Base-by-base conservation (phyloP, 345 rosid species). In the Cochlearia excelsa region DNA sequence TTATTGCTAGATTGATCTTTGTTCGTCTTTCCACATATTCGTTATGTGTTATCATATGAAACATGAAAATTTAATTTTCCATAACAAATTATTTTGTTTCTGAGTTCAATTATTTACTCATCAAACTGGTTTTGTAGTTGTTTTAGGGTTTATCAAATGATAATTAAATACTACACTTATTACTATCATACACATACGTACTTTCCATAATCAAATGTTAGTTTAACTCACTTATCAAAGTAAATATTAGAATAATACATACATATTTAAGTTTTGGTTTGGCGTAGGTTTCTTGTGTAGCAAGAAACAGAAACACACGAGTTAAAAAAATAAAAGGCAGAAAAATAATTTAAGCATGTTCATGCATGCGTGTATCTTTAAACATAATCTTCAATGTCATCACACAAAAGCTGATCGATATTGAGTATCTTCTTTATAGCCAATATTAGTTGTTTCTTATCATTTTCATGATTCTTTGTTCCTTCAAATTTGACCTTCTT, bases 401-500 rank as follows among this genome's bases (percentile, higher is more conserved):
- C 26, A 34, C 27, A 9, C 11, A 68, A 39, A 47, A 57, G 51
- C 61, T 68, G 62, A 27, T 62, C 28, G 28, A 37, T 57, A 6
- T 46, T 8, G 5, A 67, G 43, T 3, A 76, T 11, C 59, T 77
- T 59, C n/a, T 51, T 63, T 10, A 85, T 31, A 63, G 61, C 48
- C 59, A 71, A 33, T 4, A 70, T 64, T 37, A 80, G 52, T 33
- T 47, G 50, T 47, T 47, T 68, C 49, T 69, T 77, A 6, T 69
- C 68, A 1, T 58, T 73, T 57, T 47, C 59, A 38, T 16, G 23
- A 16, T 43, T 68, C 59, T 46, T 40, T 54, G 75, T 74, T 31
- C 86, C 81, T 23, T 85, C 84, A 60, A 82, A 6, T 67, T 68
- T 79, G 11, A 82, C 76, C 39, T 66, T 57, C 10, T 26, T 57